Base-by-base conservation (phyloP, 805 yeast species). In the Sungouiella thailandica region DNA sequence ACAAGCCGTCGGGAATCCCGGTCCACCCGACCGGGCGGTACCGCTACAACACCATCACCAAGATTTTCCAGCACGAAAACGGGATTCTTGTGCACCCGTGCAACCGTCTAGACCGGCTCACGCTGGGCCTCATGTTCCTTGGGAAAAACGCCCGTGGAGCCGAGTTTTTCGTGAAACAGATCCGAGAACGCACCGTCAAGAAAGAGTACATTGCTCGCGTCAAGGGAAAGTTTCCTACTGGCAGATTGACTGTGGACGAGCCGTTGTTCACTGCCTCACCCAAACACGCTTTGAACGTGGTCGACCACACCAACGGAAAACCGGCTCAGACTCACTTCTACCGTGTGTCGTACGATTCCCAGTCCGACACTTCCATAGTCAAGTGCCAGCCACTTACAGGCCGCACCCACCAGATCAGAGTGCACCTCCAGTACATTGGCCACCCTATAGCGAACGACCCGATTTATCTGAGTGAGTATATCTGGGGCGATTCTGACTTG, bases 11-110 rank as follows among this genome's bases (percentile, higher is more conserved):
- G 4, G 97, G 98, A 0, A 72, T 93, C 2, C 97, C 98, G 0
- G 95, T 86, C 0, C 98, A 93, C 55, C 97, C 98, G 3, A 83
- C 96, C 0, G 98, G 97, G 0, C 62, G 89, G 43, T 78, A 80
- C 67, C 53, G 93, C 52, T 76, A 77, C 58, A 76, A 80, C 54
- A 76, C 95, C 0, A 73, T 86, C 14, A 84, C 94, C 8, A 81
- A 80, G 54, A 75, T 87, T 4, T 58, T 93, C 44, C 80, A 85
- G 55, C 75, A 77, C 35, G 94, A 89, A 47, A 55, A 68, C 39
- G 81, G 80, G 1, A 62, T 72, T 26, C 60, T 62, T 2, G 90
- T 83, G 2, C 96, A 88, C 53, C 65, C 72, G 11, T 87, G 96
- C 52, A 89, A 89, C 56, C 68, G 99, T 39, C 65, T 93, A 13